Evolutionary conservation across 2,329 filamentous ascomycete genomes (phyloP), one percentile per base, ranked within the genome.

Genomic region (Fusarium torreyae): DNA sequence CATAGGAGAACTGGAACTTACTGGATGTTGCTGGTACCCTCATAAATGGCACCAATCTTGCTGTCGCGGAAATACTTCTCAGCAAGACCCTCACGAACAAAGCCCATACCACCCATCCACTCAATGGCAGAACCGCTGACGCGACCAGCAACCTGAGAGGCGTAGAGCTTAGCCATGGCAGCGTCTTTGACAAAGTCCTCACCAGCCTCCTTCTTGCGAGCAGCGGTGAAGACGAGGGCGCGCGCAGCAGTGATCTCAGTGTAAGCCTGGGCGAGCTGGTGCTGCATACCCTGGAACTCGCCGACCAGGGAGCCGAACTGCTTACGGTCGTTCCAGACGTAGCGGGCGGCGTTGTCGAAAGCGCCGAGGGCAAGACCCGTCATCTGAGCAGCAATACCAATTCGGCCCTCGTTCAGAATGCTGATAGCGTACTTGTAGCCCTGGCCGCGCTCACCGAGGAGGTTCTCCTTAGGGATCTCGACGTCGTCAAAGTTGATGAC

Each of bases 21-120:
- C 87, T 91, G 89, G 60, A 91, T 91, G 78, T 91, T 91, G 81
- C 91, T 94, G 57, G 92, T 94, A 33, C 96, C 96, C 84, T 98
- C 95, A 79, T 98, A 98, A 74, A 98, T 98, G 70, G 94, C 94
- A 11, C 96, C 96, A 77, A 99, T 99, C 91, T 98, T 99, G 86
- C 92, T 96, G 80, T 99, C 96, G 46, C 96, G 87, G 87, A 92
- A 99, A 84, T 91, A 98, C 89, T 99, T 99, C 89, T 99, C 96
- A 1, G 96, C 96, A 61, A 97, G 89, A 0, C 96, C 96, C 81
- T 99, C 96, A 44, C 96, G 86, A 17, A 99, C 96, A 75, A 99
- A 99, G 45, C 96, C 96, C 96, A 99, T 98, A 66, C 96, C 96
- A 48, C 96, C 96, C 95, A 98, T 98, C 96, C 96, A 99, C 83